Percentiles rank a stretch among this genome's conserved stretches.
Evolutionary conservation across 1,284 basidiomycete genomes (phyloP).

Genomic region (Tetrapyrgos nigripes): DNA sequence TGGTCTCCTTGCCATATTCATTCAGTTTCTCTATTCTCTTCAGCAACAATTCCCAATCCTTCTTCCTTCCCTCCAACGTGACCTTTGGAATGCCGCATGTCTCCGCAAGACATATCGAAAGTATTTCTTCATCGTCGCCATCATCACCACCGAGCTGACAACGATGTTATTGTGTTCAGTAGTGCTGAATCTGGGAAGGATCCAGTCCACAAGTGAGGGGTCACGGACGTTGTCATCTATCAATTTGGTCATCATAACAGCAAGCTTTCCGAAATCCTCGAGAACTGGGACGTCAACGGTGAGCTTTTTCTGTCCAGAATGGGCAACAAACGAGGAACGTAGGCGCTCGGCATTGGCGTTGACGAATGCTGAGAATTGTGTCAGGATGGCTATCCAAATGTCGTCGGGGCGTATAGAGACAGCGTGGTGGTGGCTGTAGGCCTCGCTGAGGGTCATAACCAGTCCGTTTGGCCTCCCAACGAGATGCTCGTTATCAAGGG

Average conservation of each 20-base stretch:
- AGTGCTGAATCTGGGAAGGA: slow-evolving; percentile 53
- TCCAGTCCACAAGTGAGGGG: slow-evolving; percentile 44
- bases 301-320: slow-evolving; percentile 43
- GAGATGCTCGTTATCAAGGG: background rate
- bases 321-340: slow-evolving; percentile 45
- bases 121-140: slow-evolving; percentile 49
- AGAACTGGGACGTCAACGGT: slow-evolving; percentile 32
- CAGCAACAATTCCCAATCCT: slow-evolving; percentile 40
- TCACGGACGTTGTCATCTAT: slow-evolving; percentile 45
- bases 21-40: slow-evolving; percentile 40
- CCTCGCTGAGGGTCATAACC: slow-evolving; percentile 41
- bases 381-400: slow-evolving; percentile 51
- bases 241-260: slow-evolving; percentile 38
- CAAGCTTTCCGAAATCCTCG: slow-evolving; percentile 41
- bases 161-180: slow-evolving; percentile 48
- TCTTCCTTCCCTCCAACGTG: slow-evolving; percentile 48
- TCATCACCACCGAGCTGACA: slow-evolving; percentile 49
- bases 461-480: slow-evolving; percentile 37
- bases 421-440: slow-evolving; percentile 45
- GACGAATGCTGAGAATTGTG: slow-evolving; percentile 50
- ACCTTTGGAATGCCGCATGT: slow-evolving; percentile 54
- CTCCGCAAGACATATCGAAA: slow-evolving; percentile 40
- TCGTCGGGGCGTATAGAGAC: slow-evolving; percentile 48
- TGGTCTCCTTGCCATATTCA: slow-evolving; percentile 39
- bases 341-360: slow-evolving; percentile 48